phyloP scores from a whole-genome alignment of 2,329 filamentous ascomycete species.

The Stagonosporopsis chrysanthemi region DNA sequence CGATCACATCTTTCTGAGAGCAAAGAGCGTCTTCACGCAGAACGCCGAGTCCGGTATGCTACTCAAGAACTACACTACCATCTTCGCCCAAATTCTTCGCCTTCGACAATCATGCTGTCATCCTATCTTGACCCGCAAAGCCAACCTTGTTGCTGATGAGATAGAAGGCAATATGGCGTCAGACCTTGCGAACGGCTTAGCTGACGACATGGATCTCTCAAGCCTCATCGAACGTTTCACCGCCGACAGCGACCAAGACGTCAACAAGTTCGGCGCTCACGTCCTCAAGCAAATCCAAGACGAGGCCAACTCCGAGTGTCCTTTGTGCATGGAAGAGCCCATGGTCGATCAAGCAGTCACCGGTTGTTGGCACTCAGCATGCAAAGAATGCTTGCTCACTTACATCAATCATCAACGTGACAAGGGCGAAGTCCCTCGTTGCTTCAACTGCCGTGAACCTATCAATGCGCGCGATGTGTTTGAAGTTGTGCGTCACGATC shows the following conservation, averaged over 20 bases:
- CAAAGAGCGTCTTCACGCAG: conserved; percentile 81
- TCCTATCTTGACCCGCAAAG: conserved; percentile 85
- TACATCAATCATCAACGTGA: conserved; percentile 88
- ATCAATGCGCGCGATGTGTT: conserved; percentile 88
- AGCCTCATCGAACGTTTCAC: conserved; percentile 86
- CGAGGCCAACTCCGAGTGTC: conserved; percentile 88
- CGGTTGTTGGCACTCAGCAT: conserved; percentile 96
- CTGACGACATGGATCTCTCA: conserved; percentile 95
- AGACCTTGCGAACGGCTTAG: conserved; percentile 80
- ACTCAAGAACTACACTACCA: conserved; percentile 94
- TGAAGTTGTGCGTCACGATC: conserved; percentile 84
- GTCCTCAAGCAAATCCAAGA: conserved; percentile 90
- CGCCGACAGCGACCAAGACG: conserved; percentile 63
- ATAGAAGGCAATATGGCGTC: conserved; percentile 79
- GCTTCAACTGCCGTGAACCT: conserved; percentile 87
- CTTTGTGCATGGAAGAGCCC: conserved; percentile 92
- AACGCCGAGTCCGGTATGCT: conserved; percentile 92
- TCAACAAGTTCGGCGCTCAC: conserved; percentile 82
- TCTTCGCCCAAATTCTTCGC: conserved; percentile 94
- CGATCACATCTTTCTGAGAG: conserved; percentile 83
- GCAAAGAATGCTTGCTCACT: conserved; percentile 88
- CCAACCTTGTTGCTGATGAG: conserved; percentile 84
- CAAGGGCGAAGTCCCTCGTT: conserved; percentile 77
- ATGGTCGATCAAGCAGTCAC: conserved; percentile 96
- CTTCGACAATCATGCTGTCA: conserved; percentile 95